Evolutionary conservation across 73 alveolate species (phyloP), one percentile per base, ranked within the genome.

Genomic region (Paramecium primaurelia): DNA sequence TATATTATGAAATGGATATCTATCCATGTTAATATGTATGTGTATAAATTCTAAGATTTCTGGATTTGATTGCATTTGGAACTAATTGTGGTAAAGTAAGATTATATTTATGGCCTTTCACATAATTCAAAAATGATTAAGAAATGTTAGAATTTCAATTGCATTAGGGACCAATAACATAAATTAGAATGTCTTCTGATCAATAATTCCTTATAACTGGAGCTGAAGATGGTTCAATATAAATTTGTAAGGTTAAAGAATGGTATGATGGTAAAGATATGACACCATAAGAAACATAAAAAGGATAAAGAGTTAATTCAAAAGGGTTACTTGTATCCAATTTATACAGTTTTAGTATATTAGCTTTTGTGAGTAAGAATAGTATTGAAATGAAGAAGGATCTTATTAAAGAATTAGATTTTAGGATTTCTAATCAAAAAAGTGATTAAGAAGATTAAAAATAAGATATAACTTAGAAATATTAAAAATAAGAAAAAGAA

Each of bases 1-100:
- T 83, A 37, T 71, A 45, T 14, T 71, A 69, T 71, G 94, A 89
- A 45, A 69, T 71, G 85, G 94, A 89, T 47, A 68, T 71, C 6
- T 71, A 83, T 34, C 94, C 94, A 42, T 71, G 54, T 89, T 20
- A 69, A 20, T 89, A 69, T 71, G 75, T 83, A 0, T 12, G 89
- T 64, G 80, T 44, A 2, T 28, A 71, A 75, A 77, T 89, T 16
- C 38, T 89, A 0, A 89, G 60, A 71, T 59, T 45, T 58, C 49
- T 89, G 30, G 94, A 83, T 64, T 32, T 89, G 32, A 71, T 89
- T 16, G 38, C 77, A 4, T 89, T 89, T 89, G 94, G 94, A 18
- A 89, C 94, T 3, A 37, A 84, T 16, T 77, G 92, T 89, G 94
- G 94, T 8, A 89, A 83, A n/a, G 54, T 89, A 6, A 89, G 94